A percentile compares a stretch with the other conserved stretches of the same genome.
Evolutionary conservation across 768 basidiomycete genomes (phyloP).

Genomic region (Psilocybe tampanensis): DNA sequence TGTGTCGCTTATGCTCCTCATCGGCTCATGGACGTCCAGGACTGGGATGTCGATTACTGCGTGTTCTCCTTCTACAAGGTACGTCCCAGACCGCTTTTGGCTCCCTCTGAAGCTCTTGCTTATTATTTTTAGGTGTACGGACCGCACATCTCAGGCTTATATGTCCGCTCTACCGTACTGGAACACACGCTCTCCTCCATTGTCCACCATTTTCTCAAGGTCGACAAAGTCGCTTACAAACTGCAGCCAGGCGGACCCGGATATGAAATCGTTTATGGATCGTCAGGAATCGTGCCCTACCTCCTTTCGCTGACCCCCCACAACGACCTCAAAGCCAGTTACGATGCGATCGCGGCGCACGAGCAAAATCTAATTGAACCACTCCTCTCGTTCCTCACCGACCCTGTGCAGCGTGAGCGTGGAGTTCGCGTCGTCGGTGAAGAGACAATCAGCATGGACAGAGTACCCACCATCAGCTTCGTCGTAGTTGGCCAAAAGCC

Average conservation of each 20-base stretch:
- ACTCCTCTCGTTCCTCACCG: conserved; percentile 57
- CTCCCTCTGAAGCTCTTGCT: neutral
- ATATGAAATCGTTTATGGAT: conserved; percentile 68
- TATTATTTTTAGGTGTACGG: conserved; percentile 61
- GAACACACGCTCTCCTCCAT: conserved; percentile 55
- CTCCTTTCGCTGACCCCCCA: conserved; percentile 59
- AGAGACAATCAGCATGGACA: conserved; percentile 38
- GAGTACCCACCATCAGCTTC: conserved; percentile 75
- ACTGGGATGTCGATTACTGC: conserved; percentile 78
- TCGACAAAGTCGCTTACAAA: conserved; percentile 52
- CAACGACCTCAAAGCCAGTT: conserved; percentile 50
- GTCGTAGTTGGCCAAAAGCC: conserved; percentile 61
- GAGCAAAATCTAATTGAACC: conserved; percentile 60
- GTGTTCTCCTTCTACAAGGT: conserved; percentile 82
- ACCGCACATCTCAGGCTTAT: conserved; percentile 69
- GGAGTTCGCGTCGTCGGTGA: conserved; percentile 74
- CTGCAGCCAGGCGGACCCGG: conserved; percentile 76
- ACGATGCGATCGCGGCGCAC: conserved; percentile 58
- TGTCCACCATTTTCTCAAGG: conserved; percentile 70
- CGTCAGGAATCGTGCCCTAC: conserved; percentile 63
- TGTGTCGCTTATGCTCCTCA: conserved; percentile 84
- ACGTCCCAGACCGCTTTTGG: conserved; percentile 1
- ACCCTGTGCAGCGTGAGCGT: conserved; percentile 46
- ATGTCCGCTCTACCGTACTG: conserved; percentile 55
- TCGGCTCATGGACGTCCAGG: conserved; percentile 66